Percentiles rank a stretch among this genome's conserved stretches.
Evolutionary conservation across 2,329 filamentous ascomycete species (phyloP).

Genomic region (Penicillium sp.): DNA sequence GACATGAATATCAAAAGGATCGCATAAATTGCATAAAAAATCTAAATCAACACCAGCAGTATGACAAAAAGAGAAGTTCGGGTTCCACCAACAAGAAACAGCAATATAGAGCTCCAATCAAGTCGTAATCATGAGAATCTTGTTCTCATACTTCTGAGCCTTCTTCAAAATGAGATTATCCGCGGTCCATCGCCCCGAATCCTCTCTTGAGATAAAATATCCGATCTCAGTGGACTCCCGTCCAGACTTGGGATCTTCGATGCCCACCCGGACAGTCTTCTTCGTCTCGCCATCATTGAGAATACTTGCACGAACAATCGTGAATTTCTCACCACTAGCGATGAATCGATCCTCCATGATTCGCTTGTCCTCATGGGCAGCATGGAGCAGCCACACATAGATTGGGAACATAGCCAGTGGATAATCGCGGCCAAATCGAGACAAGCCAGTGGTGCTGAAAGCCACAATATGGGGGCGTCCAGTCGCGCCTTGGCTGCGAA

Average conservation of each 20-base stretch:
- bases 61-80: neutral
- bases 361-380: constrained; percentile 47
- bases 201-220: constrained; percentile 43
- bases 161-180: constrained; percentile 24
- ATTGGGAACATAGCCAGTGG: constrained; percentile 41
- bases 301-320: constrained; percentile 43
- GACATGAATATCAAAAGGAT: neutral
- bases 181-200: constrained; percentile 34
- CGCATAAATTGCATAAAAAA: neutral
- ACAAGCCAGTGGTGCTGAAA: constrained; percentile 45
- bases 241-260: constrained; percentile 38
- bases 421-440: constrained; percentile 38
- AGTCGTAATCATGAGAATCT: constrained; percentile 25
- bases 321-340: constrained; percentile 29
- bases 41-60: neutral
- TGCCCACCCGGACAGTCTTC: constrained; percentile 32
- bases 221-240: constrained; percentile 40
- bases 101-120: neutral
- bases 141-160: constrained; percentile 20
- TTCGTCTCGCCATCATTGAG: constrained; percentile 39
- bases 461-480: constrained; percentile 37
- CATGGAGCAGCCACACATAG: constrained; percentile 40
- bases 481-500: constrained; percentile 25
- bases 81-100: neutral
- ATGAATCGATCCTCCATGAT: constrained; percentile 41